These are phyloP conservation scores for Groenewaldozyma auringiensis DNA, from an alignment of 1,139 yeast species.

Conservation along the genomic window DNA sequence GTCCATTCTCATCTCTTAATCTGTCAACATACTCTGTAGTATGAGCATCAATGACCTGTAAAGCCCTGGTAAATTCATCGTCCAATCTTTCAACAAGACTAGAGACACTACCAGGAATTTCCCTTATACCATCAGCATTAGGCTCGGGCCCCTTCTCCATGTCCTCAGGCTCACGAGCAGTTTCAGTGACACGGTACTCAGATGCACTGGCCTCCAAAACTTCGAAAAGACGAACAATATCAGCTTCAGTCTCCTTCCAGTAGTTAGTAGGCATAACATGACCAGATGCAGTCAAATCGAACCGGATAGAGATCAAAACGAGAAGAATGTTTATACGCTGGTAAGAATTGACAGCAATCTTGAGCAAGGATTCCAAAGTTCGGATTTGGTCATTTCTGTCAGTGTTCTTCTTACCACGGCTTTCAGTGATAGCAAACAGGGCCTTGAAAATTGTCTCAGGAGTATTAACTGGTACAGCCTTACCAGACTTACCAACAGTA, in stretches of 20 bases:
- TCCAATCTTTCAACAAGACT: slow-evolving; percentile 89
- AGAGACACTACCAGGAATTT: slow-evolving; percentile 75
- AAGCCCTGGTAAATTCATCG: slow-evolving; percentile 84
- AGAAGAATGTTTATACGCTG: slow-evolving; percentile 73
- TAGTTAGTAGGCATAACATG: slow-evolving; percentile 70
- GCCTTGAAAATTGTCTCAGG: slow-evolving; percentile 57
- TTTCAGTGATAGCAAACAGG: slow-evolving; percentile 68
- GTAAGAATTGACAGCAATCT: slow-evolving; percentile 49
- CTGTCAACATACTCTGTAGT: slow-evolving; percentile 89
- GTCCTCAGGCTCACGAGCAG: slow-evolving; percentile 71
- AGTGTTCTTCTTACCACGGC: slow-evolving; percentile 93
- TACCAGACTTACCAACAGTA: slow-evolving; percentile 37
- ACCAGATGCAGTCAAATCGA: slow-evolving; percentile 61
- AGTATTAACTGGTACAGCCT: slow-evolving; percentile 30
- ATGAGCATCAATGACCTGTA: slow-evolving; percentile 89
- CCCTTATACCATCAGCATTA: slow-evolving; percentile 62
- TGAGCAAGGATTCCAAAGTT: slow-evolving; percentile 57
- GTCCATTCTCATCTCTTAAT: slow-evolving; percentile 73
- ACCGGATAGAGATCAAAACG: slow-evolving; percentile 79
- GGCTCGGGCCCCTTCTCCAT: slow-evolving; percentile 62
- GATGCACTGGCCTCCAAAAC: slow-evolving; percentile 56
- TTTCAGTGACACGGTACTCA: slow-evolving; percentile 66
- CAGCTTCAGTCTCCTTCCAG: slow-evolving; percentile 67
- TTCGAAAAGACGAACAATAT: slow-evolving; percentile 54
- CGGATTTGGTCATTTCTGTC: slow-evolving; percentile 75